phyloP scores from a whole-genome alignment of 441 rosid species.

The Croton laevigatus region DNA sequence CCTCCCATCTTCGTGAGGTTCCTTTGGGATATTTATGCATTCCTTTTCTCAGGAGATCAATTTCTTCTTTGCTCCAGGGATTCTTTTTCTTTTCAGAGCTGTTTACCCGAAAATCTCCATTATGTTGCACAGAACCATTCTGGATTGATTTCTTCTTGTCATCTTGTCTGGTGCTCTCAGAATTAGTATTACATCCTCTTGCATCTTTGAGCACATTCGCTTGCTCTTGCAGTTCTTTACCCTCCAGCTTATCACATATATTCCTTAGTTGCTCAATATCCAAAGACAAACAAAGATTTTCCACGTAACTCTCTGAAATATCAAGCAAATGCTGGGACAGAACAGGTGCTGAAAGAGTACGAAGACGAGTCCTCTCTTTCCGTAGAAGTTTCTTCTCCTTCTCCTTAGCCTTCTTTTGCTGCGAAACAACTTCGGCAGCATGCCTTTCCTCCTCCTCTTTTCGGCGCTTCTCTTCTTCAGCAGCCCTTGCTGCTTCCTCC shows the following conservation, averaged over 20 bases:
- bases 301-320: constrained; percentile 67
- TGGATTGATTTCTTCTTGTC: constrained; percentile 42
- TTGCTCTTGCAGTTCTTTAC: constrained; percentile 48
- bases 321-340: constrained; percentile 55
- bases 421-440: constrained; percentile 84
- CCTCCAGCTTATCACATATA: constrained; percentile 70
- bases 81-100: constrained; percentile 61
- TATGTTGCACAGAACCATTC: constrained; percentile 51
- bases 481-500: constrained; percentile 81
- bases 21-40: constrained; percentile 87
- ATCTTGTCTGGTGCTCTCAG: constrained; percentile 39
- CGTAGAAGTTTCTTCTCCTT: constrained; percentile 91
- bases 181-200: constrained; percentile 28
- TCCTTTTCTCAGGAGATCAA: constrained; percentile 91
- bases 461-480: constrained; percentile 73
- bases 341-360: constrained; percentile 66
- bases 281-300: constrained; percentile 69
- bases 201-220: constrained; percentile 65
- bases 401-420: constrained; percentile 80
- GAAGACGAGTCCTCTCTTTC: constrained; percentile 82
- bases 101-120: constrained; percentile 40
- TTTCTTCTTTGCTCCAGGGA: constrained; percentile 90
- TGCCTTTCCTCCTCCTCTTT: constrained; percentile 78
- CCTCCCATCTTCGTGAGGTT: constrained; percentile 97
- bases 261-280: constrained; percentile 59